phyloP scores from a whole-genome alignment of 2,329 filamentous ascomycete genomes.

The Sporothrix pseudoabietina region DNA sequence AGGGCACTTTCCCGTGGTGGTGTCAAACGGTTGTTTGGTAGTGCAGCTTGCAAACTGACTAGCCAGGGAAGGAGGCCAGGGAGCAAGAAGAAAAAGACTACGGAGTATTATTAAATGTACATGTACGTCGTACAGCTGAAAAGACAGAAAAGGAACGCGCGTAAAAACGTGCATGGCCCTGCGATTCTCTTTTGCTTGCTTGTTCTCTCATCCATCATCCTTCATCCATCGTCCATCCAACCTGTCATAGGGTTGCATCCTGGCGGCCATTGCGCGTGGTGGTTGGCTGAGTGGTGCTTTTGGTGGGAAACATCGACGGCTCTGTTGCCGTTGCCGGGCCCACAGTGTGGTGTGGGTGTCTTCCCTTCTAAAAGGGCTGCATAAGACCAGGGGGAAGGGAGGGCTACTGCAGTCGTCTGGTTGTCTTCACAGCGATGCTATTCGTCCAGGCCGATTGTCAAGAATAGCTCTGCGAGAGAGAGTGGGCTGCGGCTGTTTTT shows the following conservation, averaged over 20 bases:
- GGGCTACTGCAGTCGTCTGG: neutral
- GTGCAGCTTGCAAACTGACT: neutral
- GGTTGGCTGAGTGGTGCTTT: conserved; percentile 1
- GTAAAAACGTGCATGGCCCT: neutral
- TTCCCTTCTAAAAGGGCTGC: conserved; percentile 4
- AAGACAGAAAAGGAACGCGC: neutral
- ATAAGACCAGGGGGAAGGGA: neutral
- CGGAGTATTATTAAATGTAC: too few species aligned
- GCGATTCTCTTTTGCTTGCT: neutral
- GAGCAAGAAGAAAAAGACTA: neutral
- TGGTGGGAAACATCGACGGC: neutral
- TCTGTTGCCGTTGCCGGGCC: neutral
- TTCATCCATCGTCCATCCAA: neutral
- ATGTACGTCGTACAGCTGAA: too few species aligned
- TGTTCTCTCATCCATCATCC: neutral
- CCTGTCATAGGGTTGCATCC: conserved; percentile 1
- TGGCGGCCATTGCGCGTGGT: conserved; percentile 2
- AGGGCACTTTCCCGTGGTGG: neutral
- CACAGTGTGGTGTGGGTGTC: neutral
- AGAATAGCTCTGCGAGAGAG: neutral
- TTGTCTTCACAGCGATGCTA: neutral
- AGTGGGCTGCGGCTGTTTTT: neutral
- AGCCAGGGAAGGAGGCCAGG: neutral
- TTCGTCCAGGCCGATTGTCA: neutral
- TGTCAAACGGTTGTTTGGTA: neutral